Percentiles rank a stretch among this genome's conserved stretches.
Conservation (phyloP, 2,329 filamentous ascomycete species). For the Amauroascus niger region DNA sequence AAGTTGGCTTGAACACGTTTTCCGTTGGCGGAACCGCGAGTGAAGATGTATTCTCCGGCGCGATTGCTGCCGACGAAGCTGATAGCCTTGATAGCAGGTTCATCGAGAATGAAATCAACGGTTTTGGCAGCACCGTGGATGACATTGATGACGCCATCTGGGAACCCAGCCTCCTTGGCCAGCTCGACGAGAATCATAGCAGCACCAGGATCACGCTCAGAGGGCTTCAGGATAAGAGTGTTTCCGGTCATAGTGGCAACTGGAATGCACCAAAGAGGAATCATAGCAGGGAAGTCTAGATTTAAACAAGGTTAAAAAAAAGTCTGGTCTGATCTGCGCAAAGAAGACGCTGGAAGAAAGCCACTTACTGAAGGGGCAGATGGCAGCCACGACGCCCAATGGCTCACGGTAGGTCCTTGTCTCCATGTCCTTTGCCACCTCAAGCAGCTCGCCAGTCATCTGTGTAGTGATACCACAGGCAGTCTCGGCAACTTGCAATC, state of each 20-base stretch:
- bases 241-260: conserved; percentile 57
- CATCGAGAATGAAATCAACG: conserved; percentile 60
- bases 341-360: neutral
- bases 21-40: conserved; percentile 57
- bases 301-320: neutral
- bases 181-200: conserved; percentile 58
- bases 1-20: conserved; percentile 62
- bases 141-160: conserved; percentile 56
- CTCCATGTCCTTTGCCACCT: conserved; percentile 61
- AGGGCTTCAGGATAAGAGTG: conserved; percentile 55
- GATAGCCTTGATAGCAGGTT: conserved; percentile 58
- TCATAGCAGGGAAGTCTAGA: conserved; percentile 60
- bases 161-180: conserved; percentile 55
- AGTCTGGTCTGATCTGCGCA: no score
- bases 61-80: conserved; percentile 60
- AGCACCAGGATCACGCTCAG: conserved; percentile 55
- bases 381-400: conserved; percentile 49
- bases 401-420: conserved; percentile 57
- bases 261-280: conserved; percentile 58
- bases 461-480: conserved; percentile 59
- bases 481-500: conserved; percentile 57
- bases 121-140: conserved; percentile 56
- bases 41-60: conserved; percentile 60
- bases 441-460: conserved; percentile 55
- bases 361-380: conserved; percentile 20